phyloP scores from a whole-genome alignment of 202 grass and related monocot species.

The Saccharum hybrid region DNA sequence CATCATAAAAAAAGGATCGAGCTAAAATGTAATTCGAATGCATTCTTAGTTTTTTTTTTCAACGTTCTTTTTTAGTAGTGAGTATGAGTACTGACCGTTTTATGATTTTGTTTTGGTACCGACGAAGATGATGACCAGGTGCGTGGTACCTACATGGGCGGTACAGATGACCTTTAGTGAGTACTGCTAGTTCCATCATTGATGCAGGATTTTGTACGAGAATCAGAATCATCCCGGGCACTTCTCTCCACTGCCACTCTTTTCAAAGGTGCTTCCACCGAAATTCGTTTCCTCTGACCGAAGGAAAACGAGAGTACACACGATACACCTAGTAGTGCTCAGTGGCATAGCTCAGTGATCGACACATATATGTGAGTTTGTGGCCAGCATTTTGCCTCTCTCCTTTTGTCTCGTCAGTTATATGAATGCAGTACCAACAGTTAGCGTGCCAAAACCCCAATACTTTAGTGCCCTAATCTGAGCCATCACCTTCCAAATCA shows the following conservation, averaged over 20 bases:
- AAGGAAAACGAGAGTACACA: constrained; percentile 22
- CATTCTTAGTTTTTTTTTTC: not conserved
- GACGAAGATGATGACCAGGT: not conserved
- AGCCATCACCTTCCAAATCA: constrained; percentile 1
- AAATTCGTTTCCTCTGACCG: constrained; percentile 30
- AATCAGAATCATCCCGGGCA: constrained; percentile 32
- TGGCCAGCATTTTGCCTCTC: not conserved
- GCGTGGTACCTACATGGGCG: not conserved
- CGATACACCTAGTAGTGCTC: not conserved
- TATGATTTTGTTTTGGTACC: not conserved
- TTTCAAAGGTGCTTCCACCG: constrained; percentile 41
- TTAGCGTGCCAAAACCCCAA: not conserved
- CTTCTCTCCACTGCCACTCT: constrained; percentile 36
- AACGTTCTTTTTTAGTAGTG: too few relatives aligned
- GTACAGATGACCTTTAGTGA: not conserved
- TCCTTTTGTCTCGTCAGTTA: not conserved
- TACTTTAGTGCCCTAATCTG: not conserved
- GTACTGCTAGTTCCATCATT: not conserved
- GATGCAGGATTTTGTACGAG: constrained; percentile 8
- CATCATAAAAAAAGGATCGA: too few relatives aligned
- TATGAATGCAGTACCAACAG: not conserved
- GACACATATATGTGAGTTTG: not conserved
- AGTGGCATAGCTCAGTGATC: not conserved
- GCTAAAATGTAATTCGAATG: not conserved
- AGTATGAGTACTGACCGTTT: not conserved